Conservation (phyloP, 192 early-diverging fungal species). For the Chytriomyces sp. region DNA sequence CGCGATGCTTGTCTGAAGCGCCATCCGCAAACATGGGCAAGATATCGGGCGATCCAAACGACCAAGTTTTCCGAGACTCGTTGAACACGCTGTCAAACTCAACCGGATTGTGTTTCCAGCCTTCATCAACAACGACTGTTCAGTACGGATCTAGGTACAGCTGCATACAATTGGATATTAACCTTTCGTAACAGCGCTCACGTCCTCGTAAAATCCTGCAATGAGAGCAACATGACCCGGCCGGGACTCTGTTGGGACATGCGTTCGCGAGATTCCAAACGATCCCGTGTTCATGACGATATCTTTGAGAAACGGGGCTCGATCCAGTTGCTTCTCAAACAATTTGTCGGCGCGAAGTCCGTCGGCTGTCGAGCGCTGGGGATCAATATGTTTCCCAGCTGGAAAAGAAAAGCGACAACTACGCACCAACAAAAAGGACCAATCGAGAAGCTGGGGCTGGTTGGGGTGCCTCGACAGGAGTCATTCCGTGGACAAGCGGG, state of each 20-base stretch:
- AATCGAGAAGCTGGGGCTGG: conserved; percentile 83
- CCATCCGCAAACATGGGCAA: conserved; percentile 95
- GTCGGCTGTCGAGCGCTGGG: conserved; percentile 66
- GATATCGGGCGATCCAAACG: conserved; percentile 97
- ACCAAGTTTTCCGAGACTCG: conserved; percentile 92
- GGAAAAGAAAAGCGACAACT: background rate
- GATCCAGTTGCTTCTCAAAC: conserved; percentile 64
- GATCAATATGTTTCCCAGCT: background rate
- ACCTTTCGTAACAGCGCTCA: conserved; percentile 96
- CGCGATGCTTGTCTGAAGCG: conserved; percentile 74
- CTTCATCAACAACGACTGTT: conserved; percentile 40
- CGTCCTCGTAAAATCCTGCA: conserved; percentile 98
- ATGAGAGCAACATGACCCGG: conserved; percentile 98
- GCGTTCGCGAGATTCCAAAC: conserved; percentile 70
- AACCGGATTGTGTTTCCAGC: conserved; percentile 97
- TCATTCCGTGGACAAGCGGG: conserved; percentile 97
- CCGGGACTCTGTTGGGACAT: conserved; percentile 93
- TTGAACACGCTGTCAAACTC: conserved; percentile 98
- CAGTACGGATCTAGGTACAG: background rate
- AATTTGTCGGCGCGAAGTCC: conserved; percentile 93
- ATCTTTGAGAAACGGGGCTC: conserved; percentile 51
- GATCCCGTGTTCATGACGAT: conserved; percentile 46
- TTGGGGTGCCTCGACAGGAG: conserved; percentile 71
- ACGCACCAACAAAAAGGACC: conserved; percentile 81
- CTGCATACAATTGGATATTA: background rate